Evolutionary conservation across 306 rosid species (phyloP), one percentile per base, ranked within the genome.

Genomic region (Quercus rubra): DNA sequence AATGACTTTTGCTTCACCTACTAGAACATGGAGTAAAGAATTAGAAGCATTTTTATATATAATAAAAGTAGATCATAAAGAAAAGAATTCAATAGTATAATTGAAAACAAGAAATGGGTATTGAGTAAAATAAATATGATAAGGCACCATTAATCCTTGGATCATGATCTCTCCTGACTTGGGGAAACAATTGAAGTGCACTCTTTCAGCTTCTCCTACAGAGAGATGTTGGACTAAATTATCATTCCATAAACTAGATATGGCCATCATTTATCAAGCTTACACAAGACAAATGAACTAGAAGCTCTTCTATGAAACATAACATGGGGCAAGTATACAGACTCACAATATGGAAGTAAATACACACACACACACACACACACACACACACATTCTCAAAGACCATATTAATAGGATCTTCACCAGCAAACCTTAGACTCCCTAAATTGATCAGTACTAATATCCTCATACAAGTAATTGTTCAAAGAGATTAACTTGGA

Each of bases 201-300:
- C 88, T 74, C 87, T 85, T 90, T 88, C 94, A 74, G 90, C 82
- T 70, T 90, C 83, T 85, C 91, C 98, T 91, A 82, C 84, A 88
- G 30, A 84, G 38, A 58, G 81, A 80, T 71, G 75, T 17, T 28
- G 38, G 28, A 75, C 67, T 14, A 27, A 27, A 23, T 55, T 69
- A 79, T 14, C 70, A 71, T 71, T 64, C 76, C 10, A 18, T 41
- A 19, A 69, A 77, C 51, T 51, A 68, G 55, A 31, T 14, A 18
- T 67, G 13, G 71, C 10, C 12, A 49, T 49, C 5, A 49, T 11
- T 49, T 49, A 49, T 49, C 54, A 49, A 49, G 54, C 54, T 49
- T 49, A 49, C 54, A 12, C 54, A 49, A 49, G 5, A 49, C 17
- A 49, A 12, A 49, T 49, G 54, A 49, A 49, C 17, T 49, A 49